phyloP scores from a whole-genome alignment of 208 protist genomes.

The Wallacemonas collosoma region DNA sequence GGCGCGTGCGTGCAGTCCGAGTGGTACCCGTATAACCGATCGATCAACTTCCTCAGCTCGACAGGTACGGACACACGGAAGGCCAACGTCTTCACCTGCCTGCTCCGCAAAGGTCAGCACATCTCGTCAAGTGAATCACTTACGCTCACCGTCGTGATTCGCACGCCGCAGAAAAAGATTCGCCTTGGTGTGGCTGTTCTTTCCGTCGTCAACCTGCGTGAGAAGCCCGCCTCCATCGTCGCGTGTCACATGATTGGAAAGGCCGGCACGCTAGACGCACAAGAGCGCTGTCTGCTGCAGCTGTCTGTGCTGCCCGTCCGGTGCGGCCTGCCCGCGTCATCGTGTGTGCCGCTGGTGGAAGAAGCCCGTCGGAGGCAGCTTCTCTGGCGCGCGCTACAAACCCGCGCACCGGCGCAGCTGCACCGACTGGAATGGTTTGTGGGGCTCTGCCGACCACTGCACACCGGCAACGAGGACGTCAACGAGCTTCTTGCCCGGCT shows the following conservation, averaged over 20 bases:
- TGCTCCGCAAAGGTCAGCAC: background rate
- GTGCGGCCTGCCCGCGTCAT: background rate
- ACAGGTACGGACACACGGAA: background rate
- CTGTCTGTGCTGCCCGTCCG: conserved; percentile 21
- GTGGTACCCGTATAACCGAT: conserved; percentile 6
- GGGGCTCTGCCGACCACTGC: conserved; percentile 17
- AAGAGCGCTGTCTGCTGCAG: conserved; percentile 37
- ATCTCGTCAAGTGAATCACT: conserved; percentile 15
- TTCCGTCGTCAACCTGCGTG: conserved; percentile 24
- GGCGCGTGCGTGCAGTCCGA: background rate
- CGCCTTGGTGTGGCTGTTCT: conserved; percentile 43
- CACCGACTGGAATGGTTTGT: conserved; percentile 47
- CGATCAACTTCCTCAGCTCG: background rate
- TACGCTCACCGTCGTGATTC: conserved; percentile 38
- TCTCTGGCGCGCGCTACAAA: conserved; percentile 17
- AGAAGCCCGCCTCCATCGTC: background rate
- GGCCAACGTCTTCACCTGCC: background rate
- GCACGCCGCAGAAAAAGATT: conserved; percentile 23
- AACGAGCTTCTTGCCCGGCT: background rate
- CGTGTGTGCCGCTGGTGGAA: conserved; percentile 13
- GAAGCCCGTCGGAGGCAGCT: conserved; percentile 23
- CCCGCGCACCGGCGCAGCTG: conserved; percentile 17
- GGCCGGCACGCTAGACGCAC: conserved; percentile 31
- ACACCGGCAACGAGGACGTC: background rate
- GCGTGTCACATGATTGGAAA: conserved; percentile 38